A percentile compares a stretch with the other conserved stretches of the same genome.
Conservation (phyloP, 371 early-diverging fungal species). For the Mortierella sp. region DNA sequence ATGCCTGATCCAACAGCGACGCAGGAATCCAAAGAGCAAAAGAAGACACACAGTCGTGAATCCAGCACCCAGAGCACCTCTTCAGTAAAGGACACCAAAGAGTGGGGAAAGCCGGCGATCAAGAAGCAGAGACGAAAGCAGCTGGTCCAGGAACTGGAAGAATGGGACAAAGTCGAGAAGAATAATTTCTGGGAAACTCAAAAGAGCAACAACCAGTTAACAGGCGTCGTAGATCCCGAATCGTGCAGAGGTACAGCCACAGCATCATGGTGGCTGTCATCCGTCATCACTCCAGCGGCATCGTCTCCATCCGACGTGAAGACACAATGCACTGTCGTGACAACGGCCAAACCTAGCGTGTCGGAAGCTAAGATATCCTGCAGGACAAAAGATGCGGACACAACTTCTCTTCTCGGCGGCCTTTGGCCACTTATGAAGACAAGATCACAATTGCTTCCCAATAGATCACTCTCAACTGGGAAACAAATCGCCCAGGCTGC, state of each 20-base stretch:
- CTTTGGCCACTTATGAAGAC: slow-evolving; percentile 1
- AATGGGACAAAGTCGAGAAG: slow-evolving; percentile 46
- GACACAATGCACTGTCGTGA: background rate
- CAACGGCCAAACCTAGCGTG: background rate
- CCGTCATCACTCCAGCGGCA: background rate
- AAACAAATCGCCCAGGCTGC: slow-evolving; percentile 47
- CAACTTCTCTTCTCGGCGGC: slow-evolving; percentile 10
- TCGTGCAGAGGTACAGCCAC: slow-evolving; percentile 9
- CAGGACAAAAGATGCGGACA: background rate
- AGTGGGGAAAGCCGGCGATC: background rate
- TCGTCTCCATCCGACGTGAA: background rate
- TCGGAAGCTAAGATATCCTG: background rate
- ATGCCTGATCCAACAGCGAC: slow-evolving; percentile 52
- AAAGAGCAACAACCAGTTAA: slow-evolving; percentile 42
- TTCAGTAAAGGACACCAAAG: background rate
- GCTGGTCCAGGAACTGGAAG: slow-evolving; percentile 21
- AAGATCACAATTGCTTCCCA: slow-evolving; percentile 4
- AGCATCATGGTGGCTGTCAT: slow-evolving; percentile 15
- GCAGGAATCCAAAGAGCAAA: background rate
- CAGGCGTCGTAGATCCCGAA: slow-evolving; percentile 30
- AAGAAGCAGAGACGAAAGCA: slow-evolving; percentile 10
- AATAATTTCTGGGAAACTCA: slow-evolving; percentile 17
- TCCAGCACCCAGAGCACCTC: slow-evolving; percentile 2
- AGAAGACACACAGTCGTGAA: slow-evolving; percentile 4
- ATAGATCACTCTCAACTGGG: slow-evolving; percentile 21